These are phyloP conservation scores for Oryza glumipatula DNA, from an alignment of 176 grass and related monocot genomes.

Conservation along the genomic window DNA sequence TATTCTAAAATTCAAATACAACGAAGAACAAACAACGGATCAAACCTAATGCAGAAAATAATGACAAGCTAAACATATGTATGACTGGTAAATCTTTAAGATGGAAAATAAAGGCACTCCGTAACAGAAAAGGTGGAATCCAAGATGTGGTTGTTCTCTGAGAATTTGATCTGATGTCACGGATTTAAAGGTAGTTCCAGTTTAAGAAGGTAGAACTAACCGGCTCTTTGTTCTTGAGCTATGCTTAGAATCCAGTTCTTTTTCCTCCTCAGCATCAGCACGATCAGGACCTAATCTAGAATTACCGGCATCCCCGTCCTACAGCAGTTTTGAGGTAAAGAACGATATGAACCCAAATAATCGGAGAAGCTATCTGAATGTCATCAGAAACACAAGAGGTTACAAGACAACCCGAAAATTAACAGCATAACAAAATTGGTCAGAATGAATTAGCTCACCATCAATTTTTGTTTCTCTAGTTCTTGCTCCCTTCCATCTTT, in stretches of 20 bases:
- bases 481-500: slow-evolving; percentile 76
- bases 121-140: not conserved
- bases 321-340: slow-evolving; percentile 99
- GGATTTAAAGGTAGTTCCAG: slow-evolving; percentile 23
- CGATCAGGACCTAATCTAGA: slow-evolving; percentile 56
- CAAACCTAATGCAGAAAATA: not conserved
- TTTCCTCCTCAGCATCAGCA: slow-evolving; percentile 45
- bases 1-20: slow-evolving; percentile 16
- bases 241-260: slow-evolving; percentile 49
- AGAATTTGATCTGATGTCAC: slow-evolving; percentile 23
- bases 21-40: not conserved
- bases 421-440: slow-evolving; percentile 30
- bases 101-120: not conserved
- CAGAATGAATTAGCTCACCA: slow-evolving; percentile 57
- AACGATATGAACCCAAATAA: slow-evolving; percentile 90
- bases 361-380: slow-evolving; percentile 98
- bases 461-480: slow-evolving; percentile 58
- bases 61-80: not conserved
- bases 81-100: not conserved
- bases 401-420: slow-evolving; percentile 46
- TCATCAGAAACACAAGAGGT: slow-evolving; percentile 79
- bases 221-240: slow-evolving; percentile 47
- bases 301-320: slow-evolving; percentile 67
- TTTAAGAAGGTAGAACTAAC: slow-evolving; percentile 44
- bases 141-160: not conserved